A percentile compares a stretch with the other conserved stretches of the same genome.
Conservation (phyloP, 2,329 filamentous ascomycete species). For the Hypomyces rosellus region DNA sequence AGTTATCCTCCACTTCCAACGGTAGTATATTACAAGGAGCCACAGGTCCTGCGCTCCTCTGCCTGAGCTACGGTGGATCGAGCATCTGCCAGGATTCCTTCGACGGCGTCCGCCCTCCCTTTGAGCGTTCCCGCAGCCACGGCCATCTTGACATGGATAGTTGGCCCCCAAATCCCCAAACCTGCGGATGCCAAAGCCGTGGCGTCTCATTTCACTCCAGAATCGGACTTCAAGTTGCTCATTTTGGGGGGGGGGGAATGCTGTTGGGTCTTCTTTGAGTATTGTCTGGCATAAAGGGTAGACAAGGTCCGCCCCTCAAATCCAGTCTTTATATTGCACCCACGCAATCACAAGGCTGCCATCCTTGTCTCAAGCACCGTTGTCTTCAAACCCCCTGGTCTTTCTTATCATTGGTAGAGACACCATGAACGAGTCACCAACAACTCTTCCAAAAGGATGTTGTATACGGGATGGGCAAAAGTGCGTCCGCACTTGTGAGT, state of each 20-base stretch:
- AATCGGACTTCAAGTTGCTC: too few species aligned
- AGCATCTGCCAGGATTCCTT: not conserved
- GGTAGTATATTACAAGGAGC: not conserved
- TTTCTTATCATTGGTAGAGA: not conserved
- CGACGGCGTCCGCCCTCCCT: not conserved
- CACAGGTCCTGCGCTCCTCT: not conserved
- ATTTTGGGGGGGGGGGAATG: too few species aligned
- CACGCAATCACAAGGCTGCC: too few species aligned
- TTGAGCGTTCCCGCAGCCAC: not conserved
- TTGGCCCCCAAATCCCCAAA: not conserved
- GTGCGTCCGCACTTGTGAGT: too few species aligned
- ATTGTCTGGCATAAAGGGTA: too few species aligned
- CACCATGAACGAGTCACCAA: not conserved
- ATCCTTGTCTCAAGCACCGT: too few species aligned
- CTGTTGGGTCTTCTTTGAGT: too few species aligned
- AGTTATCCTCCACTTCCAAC: conserved; percentile 1
- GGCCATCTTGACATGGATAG: not conserved
- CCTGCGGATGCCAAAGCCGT: not conserved
- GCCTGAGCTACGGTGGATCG: not conserved
- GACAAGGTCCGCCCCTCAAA: too few species aligned
- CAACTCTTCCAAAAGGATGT: not conserved
- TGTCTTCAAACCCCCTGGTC: not conserved
- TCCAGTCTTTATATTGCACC: too few species aligned
- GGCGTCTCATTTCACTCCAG: too few species aligned
- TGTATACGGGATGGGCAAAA: too few species aligned